These are phyloP conservation scores for Simplicillium sp. DNA, from an alignment of 2,329 filamentous ascomycete species.

Conservation along the genomic window DNA sequence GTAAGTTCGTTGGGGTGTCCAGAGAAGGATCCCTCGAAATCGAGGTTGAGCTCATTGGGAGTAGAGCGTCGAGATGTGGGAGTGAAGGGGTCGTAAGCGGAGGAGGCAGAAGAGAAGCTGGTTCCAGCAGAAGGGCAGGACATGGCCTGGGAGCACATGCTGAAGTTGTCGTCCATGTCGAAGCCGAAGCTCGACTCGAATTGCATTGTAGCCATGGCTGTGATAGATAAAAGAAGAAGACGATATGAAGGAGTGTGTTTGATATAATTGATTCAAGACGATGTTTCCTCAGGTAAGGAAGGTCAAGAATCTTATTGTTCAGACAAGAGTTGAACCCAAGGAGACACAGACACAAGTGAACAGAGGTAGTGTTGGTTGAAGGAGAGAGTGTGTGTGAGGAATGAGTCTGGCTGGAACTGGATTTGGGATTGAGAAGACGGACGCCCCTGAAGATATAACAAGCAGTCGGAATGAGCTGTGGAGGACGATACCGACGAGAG, in stretches of 20 bases:
- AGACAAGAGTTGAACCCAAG: constrained; percentile 6
- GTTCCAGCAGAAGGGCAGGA: constrained; percentile 22
- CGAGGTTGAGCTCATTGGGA: constrained; percentile 26
- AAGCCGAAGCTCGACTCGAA: constrained; percentile 27
- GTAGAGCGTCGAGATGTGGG: constrained; percentile 34
- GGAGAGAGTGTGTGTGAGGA: constrained; percentile 3
- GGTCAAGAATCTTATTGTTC: constrained; percentile 3
- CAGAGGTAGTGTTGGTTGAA: neutral
- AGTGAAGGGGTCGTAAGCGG: constrained; percentile 32
- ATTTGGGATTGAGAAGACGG: constrained; percentile 18
- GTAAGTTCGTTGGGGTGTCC: constrained; percentile 23
- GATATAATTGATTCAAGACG: neutral
- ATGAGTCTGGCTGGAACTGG: constrained; percentile 4
- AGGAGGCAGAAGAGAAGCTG: constrained; percentile 29
- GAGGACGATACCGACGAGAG: constrained; percentile 18
- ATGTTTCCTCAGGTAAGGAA: too few relatives aligned
- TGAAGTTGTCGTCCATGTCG: constrained; percentile 30
- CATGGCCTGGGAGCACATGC: constrained; percentile 24
- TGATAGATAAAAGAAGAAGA: constrained; percentile 3
- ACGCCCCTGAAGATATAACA: constrained; percentile 31
- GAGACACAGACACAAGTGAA: constrained; percentile 3
- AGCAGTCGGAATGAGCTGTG: constrained; percentile 25
- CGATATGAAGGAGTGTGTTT: constrained; percentile 5
- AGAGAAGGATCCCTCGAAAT: constrained; percentile 22
- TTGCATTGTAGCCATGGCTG: constrained; percentile 20